Evolutionary conservation across 768 basidiomycete genomes (phyloP), one percentile per base, ranked within the genome.

Genomic region (Mycena vulgaris): DNA sequence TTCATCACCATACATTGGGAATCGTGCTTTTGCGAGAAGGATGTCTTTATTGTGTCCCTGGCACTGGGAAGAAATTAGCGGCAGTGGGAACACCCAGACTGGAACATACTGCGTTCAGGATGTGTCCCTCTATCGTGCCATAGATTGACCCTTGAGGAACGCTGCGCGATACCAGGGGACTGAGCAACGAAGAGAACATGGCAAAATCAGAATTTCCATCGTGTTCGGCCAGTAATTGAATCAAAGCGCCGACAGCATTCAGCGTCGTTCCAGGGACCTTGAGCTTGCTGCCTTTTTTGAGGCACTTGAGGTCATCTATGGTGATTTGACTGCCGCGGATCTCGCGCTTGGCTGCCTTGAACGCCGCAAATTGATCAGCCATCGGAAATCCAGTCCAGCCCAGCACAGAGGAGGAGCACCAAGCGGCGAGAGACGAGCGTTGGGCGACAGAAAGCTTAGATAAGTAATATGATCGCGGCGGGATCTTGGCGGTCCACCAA

Each of bases 181-280:
- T 23, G 25, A 70, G 63, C 69, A 27, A 65, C 2, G 69, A 40
- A 0, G 69, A 70, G 40, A 70, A 70, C 0, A 70, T 31, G 0
- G 69, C 69, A 25, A 65, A 65, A 51, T 57, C 57, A 13, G 7
- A 21, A n/a, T 49, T 51, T 0, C 68, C 67, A 2, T n/a, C 27
- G 19, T 27, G 6, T 28, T 67, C 48, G 2, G 45, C 42, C 14
- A 66, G 14, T 13, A 19, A 17, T 23, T 66, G 65, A 16, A 68
- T 40, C 39, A 68, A 42, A 30, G 66, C 58, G 23, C 58, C 58
- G 30, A 68, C 58, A 13, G 40, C 67, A 37, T 62, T 62, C 16
- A 68, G 10, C 17, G 42, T 5, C 5, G 67, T 45, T 2, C 66
- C 58, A n/a, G 66, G 47, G 13, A 68, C 25, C 37, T 61, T 68